Evolutionary conservation across 208 protist genomes (phyloP).

Genomic region (Trypanosoma mega): DNA sequence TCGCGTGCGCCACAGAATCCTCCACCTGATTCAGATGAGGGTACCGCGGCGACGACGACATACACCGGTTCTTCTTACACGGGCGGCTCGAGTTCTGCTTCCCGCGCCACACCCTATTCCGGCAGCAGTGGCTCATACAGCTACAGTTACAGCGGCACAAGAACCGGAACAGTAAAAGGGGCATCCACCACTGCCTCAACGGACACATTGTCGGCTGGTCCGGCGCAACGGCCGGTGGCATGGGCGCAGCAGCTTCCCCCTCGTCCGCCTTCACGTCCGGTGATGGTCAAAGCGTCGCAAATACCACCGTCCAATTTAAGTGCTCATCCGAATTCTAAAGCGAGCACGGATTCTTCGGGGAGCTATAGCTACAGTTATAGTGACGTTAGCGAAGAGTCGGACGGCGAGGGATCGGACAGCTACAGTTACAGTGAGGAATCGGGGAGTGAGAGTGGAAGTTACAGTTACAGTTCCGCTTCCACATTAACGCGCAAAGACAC

Average conservation of each 20-base stretch:
- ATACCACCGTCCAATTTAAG: no score
- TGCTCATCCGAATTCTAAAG: no score
- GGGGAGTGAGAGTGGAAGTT: conserved; percentile 22
- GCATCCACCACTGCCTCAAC: no score
- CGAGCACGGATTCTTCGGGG: not conserved
- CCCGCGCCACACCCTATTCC: not conserved
- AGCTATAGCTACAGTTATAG: conserved; percentile 21
- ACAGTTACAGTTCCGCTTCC: conserved; percentile 27
- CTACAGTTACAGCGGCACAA: conserved; percentile 36
- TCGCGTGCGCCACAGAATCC: no score
- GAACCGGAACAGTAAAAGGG: conserved; percentile 7
- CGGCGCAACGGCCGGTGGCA: not conserved
- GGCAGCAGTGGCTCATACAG: conserved; percentile 14
- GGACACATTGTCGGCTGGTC: not conserved
- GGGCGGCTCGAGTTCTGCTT: no score
- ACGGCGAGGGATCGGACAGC: no score
- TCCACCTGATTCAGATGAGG: conserved; percentile 21
- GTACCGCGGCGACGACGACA: not conserved
- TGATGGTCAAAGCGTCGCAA: no score
- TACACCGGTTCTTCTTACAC: no score
- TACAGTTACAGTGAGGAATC: conserved; percentile 8
- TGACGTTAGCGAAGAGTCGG: no score
- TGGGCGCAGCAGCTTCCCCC: not conserved
- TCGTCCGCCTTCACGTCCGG: no score
- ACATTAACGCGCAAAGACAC: not conserved